Conservation (phyloP, 768 basidiomycete genomes). For the Mycena albidolilacea region DNA sequence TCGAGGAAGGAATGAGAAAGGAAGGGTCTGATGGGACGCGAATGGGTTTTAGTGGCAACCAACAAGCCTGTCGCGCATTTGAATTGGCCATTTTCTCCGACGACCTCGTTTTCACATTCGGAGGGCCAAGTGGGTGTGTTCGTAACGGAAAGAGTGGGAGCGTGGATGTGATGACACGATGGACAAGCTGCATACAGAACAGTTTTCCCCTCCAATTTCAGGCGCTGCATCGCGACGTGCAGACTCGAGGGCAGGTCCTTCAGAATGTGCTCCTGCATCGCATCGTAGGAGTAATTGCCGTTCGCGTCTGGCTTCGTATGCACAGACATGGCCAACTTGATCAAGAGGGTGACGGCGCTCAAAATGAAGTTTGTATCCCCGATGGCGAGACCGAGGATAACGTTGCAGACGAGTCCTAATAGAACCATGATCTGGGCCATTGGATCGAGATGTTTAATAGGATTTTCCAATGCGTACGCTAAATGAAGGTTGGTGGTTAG, state of each 20-base stretch:
- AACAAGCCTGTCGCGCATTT: constrained; percentile 16
- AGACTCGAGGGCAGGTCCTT: constrained; percentile 26
- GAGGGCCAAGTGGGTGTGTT: not conserved
- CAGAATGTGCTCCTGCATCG: constrained; percentile 27
- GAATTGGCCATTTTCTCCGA: not conserved
- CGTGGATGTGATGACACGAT: constrained; percentile 31
- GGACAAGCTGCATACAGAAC: constrained; percentile 29
- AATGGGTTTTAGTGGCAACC: not conserved
- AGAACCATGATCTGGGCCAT: constrained; percentile 27
- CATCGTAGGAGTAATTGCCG: not conserved
- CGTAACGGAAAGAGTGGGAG: not conserved
- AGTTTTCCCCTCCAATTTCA: constrained; percentile 32
- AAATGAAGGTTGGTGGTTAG: not conserved
- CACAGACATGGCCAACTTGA: constrained; percentile 25
- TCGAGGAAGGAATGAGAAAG: constrained; percentile 40
- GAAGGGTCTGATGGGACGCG: constrained; percentile 38
- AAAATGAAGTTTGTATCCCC: constrained; percentile 17
- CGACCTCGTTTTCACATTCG: not conserved
- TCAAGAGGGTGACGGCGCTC: not conserved
- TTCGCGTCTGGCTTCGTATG: not conserved
- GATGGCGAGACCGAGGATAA: constrained; percentile 21
- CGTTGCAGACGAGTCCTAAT: constrained; percentile 27
- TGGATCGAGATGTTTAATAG: constrained; percentile 1
- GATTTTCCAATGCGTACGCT: constrained; percentile 13
- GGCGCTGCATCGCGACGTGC: constrained; percentile 4